Percentiles rank a stretch among this genome's conserved stretches.
These are phyloP conservation scores for Puccinia polysora DNA, from an alignment of 1,284 basidiomycete genomes.

Conservation along the genomic window DNA sequence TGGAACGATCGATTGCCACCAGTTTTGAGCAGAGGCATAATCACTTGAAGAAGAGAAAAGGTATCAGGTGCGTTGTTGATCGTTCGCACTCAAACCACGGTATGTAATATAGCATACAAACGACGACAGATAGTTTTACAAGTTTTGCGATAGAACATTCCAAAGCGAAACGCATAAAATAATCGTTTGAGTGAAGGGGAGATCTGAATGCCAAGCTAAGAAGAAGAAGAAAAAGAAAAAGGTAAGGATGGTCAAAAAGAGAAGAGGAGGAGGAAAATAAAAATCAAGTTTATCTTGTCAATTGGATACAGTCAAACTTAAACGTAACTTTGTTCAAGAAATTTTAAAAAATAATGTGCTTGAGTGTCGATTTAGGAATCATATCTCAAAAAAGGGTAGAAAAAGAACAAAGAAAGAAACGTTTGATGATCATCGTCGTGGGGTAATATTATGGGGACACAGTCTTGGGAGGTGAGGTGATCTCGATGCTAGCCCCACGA, in stretches of 20 bases:
- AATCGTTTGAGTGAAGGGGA: no score
- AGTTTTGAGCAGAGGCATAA: no score
- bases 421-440: no score
- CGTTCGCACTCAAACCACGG: no score
- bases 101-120: conserved; percentile 15
- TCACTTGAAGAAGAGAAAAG: no score
- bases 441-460: background rate
- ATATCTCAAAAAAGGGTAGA: no score
- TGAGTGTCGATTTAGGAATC: background rate
- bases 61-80: no score
- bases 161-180: no score
- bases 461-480: conserved; percentile 3
- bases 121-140: conserved; percentile 25
- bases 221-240: background rate
- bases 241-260: background rate
- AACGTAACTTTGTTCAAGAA: conserved; percentile 20
- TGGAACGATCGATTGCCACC: no score
- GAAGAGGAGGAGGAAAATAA: background rate
- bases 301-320: conserved; percentile 4
- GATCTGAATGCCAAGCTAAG: background rate
- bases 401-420: no score
- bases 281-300: background rate
- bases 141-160: background rate
- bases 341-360: conserved; percentile 12
- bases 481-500: background rate